These are phyloP conservation scores for Trichosporon sp. DNA, from an alignment of 1,284 basidiomycete genomes.

Conservation along the genomic window DNA sequence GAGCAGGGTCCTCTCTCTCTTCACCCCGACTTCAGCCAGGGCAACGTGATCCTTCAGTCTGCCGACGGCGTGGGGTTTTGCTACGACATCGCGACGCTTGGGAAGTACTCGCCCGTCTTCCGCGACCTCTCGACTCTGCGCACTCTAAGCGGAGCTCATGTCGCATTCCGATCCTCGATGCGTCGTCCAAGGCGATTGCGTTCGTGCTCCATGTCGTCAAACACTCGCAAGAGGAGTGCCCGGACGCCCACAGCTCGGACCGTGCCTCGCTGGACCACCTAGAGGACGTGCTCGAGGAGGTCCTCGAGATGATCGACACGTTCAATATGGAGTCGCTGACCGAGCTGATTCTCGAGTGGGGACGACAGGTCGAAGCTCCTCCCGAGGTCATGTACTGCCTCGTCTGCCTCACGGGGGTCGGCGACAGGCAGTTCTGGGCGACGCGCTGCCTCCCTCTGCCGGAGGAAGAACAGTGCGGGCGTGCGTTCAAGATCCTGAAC, in stretches of 20 bases:
- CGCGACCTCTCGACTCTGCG: slow-evolving; percentile 4
- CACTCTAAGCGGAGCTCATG: not conserved
- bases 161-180: not conserved
- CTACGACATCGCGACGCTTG: slow-evolving; percentile 8
- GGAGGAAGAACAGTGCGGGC: not conserved
- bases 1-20: not conserved
- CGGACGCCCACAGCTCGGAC: not conserved
- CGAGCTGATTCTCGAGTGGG: slow-evolving; percentile 10
- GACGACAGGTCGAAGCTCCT: not conserved
- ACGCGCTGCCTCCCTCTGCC: not conserved
- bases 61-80: slow-evolving; percentile 11
- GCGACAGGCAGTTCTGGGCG: slow-evolving; percentile 16
- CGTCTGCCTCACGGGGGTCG: not conserved
- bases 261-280: not conserved
- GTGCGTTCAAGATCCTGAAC: slow-evolving; percentile 1
- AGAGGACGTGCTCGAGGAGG: slow-evolving; percentile 3
- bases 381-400: slow-evolving; percentile 9
- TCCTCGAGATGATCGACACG: slow-evolving; percentile 16
- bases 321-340: slow-evolving; percentile 7
- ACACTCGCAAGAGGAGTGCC: slow-evolving; percentile 16
- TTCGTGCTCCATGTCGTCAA: slow-evolving; percentile 14
- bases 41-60: slow-evolving; percentile 3
- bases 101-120: slow-evolving; percentile 11
- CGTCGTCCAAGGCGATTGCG: not conserved
- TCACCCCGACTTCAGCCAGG: slow-evolving; percentile 9